Percentiles rank a stretch among this genome's conserved stretches.
Conservation (phyloP, 2,329 filamentous ascomycete genomes). For the Sporothrix luriei region DNA sequence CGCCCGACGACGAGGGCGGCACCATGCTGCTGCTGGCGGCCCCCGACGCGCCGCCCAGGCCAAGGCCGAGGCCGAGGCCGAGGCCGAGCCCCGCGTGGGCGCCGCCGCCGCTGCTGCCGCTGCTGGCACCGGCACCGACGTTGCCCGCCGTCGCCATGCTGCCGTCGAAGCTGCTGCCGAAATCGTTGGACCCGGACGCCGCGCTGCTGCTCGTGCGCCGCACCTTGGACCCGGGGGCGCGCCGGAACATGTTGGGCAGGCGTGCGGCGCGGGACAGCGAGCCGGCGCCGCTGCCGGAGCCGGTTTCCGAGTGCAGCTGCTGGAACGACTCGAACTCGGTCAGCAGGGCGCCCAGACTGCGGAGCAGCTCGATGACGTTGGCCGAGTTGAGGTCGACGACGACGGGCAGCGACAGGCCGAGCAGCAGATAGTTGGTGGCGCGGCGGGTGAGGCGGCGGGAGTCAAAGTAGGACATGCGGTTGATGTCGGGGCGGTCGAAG, state of each 20-base stretch:
- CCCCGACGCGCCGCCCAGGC: conserved; percentile 40
- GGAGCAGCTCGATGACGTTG: conserved; percentile 81
- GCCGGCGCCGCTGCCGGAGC: conserved; percentile 53
- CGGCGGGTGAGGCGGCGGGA: conserved; percentile 80
- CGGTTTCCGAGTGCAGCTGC: conserved; percentile 78
- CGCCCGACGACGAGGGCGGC: background rate
- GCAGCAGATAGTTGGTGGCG: conserved; percentile 89
- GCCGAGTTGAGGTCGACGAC: conserved; percentile 85
- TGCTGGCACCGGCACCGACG: conserved; percentile 39
- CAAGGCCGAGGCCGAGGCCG: no score
- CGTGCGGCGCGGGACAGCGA: conserved; percentile 71
- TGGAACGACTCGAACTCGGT: conserved; percentile 94
- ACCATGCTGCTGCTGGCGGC: conserved; percentile 18
- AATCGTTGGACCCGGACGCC: conserved; percentile 41
- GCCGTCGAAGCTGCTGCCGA: conserved; percentile 23
- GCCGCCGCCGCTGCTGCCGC: conserved; percentile 34
- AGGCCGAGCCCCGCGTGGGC: no score
- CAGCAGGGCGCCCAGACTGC: conserved; percentile 80
- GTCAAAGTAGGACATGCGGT: conserved; percentile 83
- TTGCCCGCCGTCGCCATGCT: conserved; percentile 35
- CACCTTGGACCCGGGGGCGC: conserved; percentile 62
- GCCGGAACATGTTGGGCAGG: conserved; percentile 81
- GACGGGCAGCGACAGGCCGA: conserved; percentile 86
- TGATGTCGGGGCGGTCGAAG: conserved; percentile 79
- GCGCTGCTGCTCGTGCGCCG: conserved; percentile 57